Percentiles rank a stretch among this genome's conserved stretches.
Conservation (phyloP, 2,329 filamentous ascomycete species). For the Pseudopyricularia cyperi region DNA sequence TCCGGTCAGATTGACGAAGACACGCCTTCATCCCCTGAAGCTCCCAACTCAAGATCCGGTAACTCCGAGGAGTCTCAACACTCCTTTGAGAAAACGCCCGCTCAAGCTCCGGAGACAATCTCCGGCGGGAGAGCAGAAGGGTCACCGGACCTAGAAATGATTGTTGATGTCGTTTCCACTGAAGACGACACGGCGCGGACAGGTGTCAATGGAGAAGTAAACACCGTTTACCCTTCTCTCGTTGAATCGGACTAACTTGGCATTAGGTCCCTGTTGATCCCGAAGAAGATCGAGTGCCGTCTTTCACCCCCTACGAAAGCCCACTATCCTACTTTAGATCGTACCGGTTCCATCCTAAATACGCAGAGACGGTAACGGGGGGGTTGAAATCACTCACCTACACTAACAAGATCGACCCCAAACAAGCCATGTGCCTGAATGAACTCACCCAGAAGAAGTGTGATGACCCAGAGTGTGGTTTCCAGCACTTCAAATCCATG, state of each 20-base stretch:
- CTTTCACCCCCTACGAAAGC: conserved; percentile 57
- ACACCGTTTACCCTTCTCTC: conserved; percentile 15
- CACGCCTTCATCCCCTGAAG: conserved; percentile 3
- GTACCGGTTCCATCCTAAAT: conserved; percentile 81
- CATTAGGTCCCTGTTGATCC: background rate
- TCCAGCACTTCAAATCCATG: conserved; percentile 69
- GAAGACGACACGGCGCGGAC: conserved; percentile 13
- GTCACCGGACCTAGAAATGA: conserved; percentile 13
- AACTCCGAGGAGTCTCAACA: background rate
- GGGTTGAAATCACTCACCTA: conserved; percentile 86
- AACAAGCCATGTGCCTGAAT: conserved; percentile 61
- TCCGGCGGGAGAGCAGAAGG: conserved; percentile 4
- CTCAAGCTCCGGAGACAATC: background rate
- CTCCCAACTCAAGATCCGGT: background rate
- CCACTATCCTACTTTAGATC: conserved; percentile 72
- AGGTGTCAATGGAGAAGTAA: conserved; percentile 26
- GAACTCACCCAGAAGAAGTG: conserved; percentile 61
- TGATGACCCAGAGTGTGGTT: conserved; percentile 57
- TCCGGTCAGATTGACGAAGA: background rate
- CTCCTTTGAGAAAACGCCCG: background rate
- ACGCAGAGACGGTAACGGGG: conserved; percentile 51
- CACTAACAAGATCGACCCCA: conserved; percentile 75
- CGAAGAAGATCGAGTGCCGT: background rate
- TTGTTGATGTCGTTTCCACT: conserved; percentile 16
- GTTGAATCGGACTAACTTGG: background rate